These are phyloP conservation scores for Oryza brachyantha DNA, from an alignment of 176 grass and related monocot genomes.

Conservation along the genomic window DNA sequence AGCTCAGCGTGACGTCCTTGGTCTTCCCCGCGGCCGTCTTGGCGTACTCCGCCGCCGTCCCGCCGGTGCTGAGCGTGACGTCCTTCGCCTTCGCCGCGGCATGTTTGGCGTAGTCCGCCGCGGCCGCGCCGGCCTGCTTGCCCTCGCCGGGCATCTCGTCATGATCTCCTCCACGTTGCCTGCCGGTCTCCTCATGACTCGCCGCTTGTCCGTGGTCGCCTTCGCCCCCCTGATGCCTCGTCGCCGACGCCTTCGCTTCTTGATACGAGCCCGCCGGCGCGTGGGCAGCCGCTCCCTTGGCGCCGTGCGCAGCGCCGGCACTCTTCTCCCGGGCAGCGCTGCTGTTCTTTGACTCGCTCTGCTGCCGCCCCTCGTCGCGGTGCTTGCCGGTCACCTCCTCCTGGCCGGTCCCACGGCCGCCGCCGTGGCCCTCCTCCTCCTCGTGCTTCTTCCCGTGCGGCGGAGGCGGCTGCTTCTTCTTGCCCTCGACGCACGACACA, in stretches of 20 bases:
- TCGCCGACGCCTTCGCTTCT: constrained; percentile 6
- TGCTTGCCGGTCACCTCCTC: neutral
- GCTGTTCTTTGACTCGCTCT: constrained; percentile 46
- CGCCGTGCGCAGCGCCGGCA: neutral
- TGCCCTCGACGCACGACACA: constrained; percentile 25
- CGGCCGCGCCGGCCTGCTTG: constrained; percentile 5
- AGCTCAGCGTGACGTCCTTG: constrained; percentile 41
- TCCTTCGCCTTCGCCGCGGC: constrained; percentile 32
- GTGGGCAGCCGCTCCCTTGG: constrained; percentile 16
- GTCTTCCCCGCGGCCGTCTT: constrained; percentile 40
- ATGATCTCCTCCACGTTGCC: neutral
- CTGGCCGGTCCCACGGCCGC: neutral
- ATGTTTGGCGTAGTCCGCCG: constrained; percentile 21
- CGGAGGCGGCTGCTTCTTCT: neutral
- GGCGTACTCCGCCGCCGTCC: constrained; percentile 41
- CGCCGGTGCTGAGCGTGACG: no score
- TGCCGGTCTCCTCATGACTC: constrained; percentile 44
- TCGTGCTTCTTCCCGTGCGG: neutral
- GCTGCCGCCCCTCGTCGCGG: constrained; percentile 20
- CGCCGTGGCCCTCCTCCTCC: neutral
- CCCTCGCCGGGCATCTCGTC: constrained; percentile 40
- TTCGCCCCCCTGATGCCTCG: neutral
- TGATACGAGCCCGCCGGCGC: constrained; percentile 11
- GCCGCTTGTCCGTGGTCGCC: constrained; percentile 3
- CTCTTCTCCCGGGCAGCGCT: constrained; percentile 42